Evolutionary conservation across 2,329 filamentous ascomycete species (phyloP).

Genomic region (Arachnomyces sp.): DNA sequence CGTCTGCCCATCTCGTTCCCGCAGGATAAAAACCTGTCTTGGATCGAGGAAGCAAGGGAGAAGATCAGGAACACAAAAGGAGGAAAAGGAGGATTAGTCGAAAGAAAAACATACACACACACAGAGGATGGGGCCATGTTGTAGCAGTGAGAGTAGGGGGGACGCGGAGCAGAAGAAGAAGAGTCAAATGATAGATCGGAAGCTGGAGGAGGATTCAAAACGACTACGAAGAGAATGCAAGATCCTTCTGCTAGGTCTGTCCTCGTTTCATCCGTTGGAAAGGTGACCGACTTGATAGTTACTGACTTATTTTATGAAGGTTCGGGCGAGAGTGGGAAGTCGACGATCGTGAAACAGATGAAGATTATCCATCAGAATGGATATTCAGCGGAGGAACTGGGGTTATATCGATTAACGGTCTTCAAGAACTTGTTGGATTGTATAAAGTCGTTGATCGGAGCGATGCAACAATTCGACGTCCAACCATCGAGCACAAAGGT

Average conservation of each 20-base stretch:
- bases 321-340: constrained; percentile 97
- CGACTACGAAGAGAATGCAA: constrained; percentile 96
- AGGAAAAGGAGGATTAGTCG: constrained; percentile 5
- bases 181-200: constrained; percentile 91
- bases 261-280: constrained; percentile 3
- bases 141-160: constrained; percentile 72
- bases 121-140: constrained; percentile 75
- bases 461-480: constrained; percentile 87
- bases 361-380: constrained; percentile 99
- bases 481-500: constrained; percentile 66
- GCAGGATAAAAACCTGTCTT: no score
- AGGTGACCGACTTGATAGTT: constrained; percentile 11
- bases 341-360: constrained; percentile 99
- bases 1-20: no score
- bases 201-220: constrained; percentile 88
- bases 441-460: constrained; percentile 83
- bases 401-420: constrained; percentile 88
- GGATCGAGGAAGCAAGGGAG: no score
- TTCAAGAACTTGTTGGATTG: constrained; percentile 98
- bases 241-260: constrained; percentile 83
- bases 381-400: constrained; percentile 88
- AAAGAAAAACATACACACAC: not conserved
- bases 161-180: constrained; percentile 91
- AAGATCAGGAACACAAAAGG: constrained; percentile 8
- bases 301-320: constrained; percentile 49